phyloP scores from a whole-genome alignment of 2,329 filamentous ascomycete genomes.

The Fusarium sacchari region DNA sequence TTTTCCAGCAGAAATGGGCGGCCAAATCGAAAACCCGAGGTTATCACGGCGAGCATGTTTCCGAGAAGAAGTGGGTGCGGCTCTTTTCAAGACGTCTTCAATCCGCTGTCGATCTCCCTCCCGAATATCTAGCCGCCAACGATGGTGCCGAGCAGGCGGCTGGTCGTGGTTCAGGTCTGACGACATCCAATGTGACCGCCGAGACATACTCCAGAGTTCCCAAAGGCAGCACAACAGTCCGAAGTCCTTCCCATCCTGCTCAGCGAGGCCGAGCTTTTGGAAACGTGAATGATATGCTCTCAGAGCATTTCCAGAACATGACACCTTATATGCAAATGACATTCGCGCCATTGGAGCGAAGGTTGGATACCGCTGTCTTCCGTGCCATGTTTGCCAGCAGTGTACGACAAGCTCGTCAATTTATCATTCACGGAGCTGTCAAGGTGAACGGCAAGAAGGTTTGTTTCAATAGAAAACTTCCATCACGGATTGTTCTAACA shows the following conservation, averaged over 20 bases:
- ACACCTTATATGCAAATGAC: constrained; percentile 98
- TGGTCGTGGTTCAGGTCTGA: constrained; percentile 81
- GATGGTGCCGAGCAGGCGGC: constrained; percentile 87
- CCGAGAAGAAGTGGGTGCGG: constrained; percentile 91
- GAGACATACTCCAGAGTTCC: constrained; percentile 49
- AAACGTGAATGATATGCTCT: constrained; percentile 48
- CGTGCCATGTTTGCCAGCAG: constrained; percentile 94
- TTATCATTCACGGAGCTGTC: constrained; percentile 91
- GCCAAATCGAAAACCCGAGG: constrained; percentile 85
- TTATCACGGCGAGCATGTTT: constrained; percentile 95
- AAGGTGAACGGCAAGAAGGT: constrained; percentile 98
- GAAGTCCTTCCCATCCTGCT: constrained; percentile 35
- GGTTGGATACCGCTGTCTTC: constrained; percentile 94
- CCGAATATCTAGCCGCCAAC: constrained; percentile 77
- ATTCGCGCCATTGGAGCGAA: constrained; percentile 88
- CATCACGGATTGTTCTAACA: neutral
- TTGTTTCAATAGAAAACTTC: constrained; percentile 34
- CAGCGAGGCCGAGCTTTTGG: constrained; percentile 42
- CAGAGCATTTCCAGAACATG: constrained; percentile 52
- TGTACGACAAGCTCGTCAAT: constrained; percentile 90
- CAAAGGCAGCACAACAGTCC: constrained; percentile 23
- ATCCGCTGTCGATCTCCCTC: constrained; percentile 86
- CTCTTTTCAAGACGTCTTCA: constrained; percentile 87
- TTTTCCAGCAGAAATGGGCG: constrained; percentile 98
- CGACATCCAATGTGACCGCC: constrained; percentile 47